Conservation (phyloP, 1,284 basidiomycete genomes). For the Pholiota adiposa region DNA sequence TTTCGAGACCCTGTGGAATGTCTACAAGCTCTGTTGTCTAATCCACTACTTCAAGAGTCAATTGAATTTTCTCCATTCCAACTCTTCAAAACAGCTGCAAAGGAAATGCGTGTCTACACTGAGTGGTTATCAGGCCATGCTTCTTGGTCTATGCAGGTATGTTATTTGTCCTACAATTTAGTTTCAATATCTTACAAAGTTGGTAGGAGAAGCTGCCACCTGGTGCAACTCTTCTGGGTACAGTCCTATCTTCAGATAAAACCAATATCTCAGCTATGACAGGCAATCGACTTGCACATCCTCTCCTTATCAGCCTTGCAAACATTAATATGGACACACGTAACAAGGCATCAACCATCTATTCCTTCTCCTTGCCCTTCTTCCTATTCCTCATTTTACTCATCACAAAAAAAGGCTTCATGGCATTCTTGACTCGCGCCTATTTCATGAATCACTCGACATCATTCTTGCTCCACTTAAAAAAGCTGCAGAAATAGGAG, state of each 20-base stretch:
- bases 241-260: background rate
- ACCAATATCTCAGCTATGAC: background rate
- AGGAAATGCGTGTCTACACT: slow-evolving; percentile 25
- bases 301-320: background rate
- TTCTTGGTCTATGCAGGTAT: slow-evolving; percentile 37
- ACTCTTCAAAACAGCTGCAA: slow-evolving; percentile 22
- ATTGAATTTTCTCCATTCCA: slow-evolving; percentile 25
- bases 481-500: background rate
- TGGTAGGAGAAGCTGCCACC: too few relatives aligned
- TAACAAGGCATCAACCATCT: background rate
- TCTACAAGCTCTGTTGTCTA: slow-evolving; percentile 26
- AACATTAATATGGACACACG: background rate
- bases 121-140: slow-evolving; percentile 33
- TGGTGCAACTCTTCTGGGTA: background rate
- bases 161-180: background rate
- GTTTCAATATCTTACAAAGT: too few relatives aligned
- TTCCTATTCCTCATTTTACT: background rate
- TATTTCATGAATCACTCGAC: background rate
- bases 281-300: background rate
- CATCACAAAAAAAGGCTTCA: background rate
- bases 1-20: slow-evolving; percentile 30
- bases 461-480: background rate
- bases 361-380: background rate
- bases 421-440: background rate
- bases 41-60: slow-evolving; percentile 25